phyloP scores from a whole-genome alignment of 164 flowering plant species.

The Vitis vinifera region ASM3070453v1 NC_081818.1:3269001-3269500 shows the following conservation, averaged over 20 bases:
- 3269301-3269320: too few species aligned
- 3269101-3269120: too few species aligned
- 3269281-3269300: neutral
- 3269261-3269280: neutral
- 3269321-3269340: neutral
- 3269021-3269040: neutral
- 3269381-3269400: too few species aligned
- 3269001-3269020: too few species aligned
- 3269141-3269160: conserved; percentile 1
- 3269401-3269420: too few species aligned
- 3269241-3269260: neutral
- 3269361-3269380: neutral
- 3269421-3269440: too few species aligned
- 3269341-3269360: neutral
- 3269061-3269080: neutral
- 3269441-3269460: too few species aligned
- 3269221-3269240: neutral
- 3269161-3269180: conserved; percentile 3
- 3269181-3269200: neutral
- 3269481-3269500: too few species aligned
- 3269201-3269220: neutral
- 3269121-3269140: conserved; percentile 2
- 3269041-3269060: neutral
- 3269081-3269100: neutral
- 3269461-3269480: too few species aligned